These are phyloP conservation scores for Sphaerobolus stellatus DNA, from an alignment of 1,284 basidiomycete genomes.

Conservation along the genomic window DNA sequence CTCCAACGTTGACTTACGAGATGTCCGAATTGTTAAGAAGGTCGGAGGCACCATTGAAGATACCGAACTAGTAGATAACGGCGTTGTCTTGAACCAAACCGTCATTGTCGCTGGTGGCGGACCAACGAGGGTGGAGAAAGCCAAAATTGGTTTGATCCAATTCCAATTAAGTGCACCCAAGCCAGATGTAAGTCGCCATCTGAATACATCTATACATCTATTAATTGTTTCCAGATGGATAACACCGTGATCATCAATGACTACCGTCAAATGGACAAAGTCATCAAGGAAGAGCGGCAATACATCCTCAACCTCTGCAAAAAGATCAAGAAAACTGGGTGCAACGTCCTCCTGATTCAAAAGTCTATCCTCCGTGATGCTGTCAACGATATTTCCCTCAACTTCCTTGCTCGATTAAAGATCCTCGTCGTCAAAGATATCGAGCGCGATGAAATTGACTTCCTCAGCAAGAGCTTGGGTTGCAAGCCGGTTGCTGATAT, in stretches of 20 bases:
- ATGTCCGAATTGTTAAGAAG: slow-evolving; percentile 97
- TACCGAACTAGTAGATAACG: slow-evolving; percentile 89
- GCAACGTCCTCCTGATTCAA: slow-evolving; percentile 98
- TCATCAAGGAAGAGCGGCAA: slow-evolving; percentile 98
- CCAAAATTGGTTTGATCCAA: slow-evolving; percentile 97
- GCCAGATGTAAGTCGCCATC: slow-evolving; percentile 74
- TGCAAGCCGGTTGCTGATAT: slow-evolving; percentile 98
- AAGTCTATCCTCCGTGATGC: slow-evolving; percentile 99
- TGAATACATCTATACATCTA: slow-evolving; percentile 1
- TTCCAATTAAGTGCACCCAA: slow-evolving; percentile 98
- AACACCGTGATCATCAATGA: slow-evolving; percentile 99
- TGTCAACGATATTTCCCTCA: slow-evolving; percentile 97
- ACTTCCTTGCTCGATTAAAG: slow-evolving; percentile 96
- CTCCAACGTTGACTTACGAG: slow-evolving; percentile 93
- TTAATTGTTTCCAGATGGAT: slow-evolving; percentile 76
- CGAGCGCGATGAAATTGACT: slow-evolving; percentile 98
- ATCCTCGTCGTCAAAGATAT: slow-evolving; percentile 98
- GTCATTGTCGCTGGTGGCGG: slow-evolving; percentile 90
- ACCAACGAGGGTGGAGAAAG: slow-evolving; percentile 95
- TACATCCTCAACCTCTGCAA: slow-evolving; percentile 99
- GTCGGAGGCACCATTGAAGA: slow-evolving; percentile 99
- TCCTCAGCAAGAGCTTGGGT: slow-evolving; percentile 91
- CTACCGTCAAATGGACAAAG: slow-evolving; percentile 99
- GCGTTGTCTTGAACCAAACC: slow-evolving; percentile 95
- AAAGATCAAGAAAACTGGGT: slow-evolving; percentile 98